A percentile compares a stretch with the other conserved stretches of the same genome.
phyloP scores from a whole-genome alignment of 2,329 filamentous ascomycete genomes.

The Volutella citrinella region DNA sequence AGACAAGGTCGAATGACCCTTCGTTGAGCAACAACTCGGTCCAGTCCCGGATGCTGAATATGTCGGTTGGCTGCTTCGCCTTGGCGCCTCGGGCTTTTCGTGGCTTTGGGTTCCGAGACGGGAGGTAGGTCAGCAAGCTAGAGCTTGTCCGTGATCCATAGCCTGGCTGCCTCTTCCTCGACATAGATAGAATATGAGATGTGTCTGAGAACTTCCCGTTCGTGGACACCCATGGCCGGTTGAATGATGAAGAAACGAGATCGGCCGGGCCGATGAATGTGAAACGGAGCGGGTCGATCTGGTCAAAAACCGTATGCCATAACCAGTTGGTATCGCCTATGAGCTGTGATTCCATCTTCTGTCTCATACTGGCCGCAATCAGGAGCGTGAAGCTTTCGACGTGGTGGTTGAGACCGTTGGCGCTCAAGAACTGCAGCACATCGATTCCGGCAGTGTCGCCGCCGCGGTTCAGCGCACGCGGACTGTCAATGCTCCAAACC shows the following conservation, averaged over 20 bases:
- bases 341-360: slow-evolving; percentile 24
- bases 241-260: slow-evolving; percentile 59
- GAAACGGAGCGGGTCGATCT: slow-evolving; percentile 51
- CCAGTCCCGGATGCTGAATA: slow-evolving; percentile 65
- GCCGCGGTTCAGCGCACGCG: slow-evolving; percentile 21
- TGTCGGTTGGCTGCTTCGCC: slow-evolving; percentile 21
- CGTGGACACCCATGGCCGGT: too few relatives aligned
- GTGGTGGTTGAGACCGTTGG: slow-evolving; percentile 35
- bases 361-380: slow-evolving; percentile 28
- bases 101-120: too few relatives aligned
- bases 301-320: slow-evolving; percentile 55
- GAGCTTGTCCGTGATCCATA: too few relatives aligned
- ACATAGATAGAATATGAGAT: slow-evolving; percentile 61
- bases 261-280: slow-evolving; percentile 60
- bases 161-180: too few relatives aligned
- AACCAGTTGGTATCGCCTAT: slow-evolving; percentile 41
- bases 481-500: slow-evolving; percentile 37
- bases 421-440: slow-evolving; percentile 37
- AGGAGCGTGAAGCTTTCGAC: slow-evolving; percentile 42
- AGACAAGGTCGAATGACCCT: slow-evolving; percentile 69
- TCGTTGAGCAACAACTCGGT: slow-evolving; percentile 67
- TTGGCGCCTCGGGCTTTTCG: too few relatives aligned
- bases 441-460: slow-evolving; percentile 30
- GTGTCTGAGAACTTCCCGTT: too few relatives aligned
- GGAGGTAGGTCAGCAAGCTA: too few relatives aligned